A percentile compares a stretch with the other conserved stretches of the same genome.
phyloP scores from a whole-genome alignment of 176 grass and related monocot species.

The Oryza brachyantha region DNA sequence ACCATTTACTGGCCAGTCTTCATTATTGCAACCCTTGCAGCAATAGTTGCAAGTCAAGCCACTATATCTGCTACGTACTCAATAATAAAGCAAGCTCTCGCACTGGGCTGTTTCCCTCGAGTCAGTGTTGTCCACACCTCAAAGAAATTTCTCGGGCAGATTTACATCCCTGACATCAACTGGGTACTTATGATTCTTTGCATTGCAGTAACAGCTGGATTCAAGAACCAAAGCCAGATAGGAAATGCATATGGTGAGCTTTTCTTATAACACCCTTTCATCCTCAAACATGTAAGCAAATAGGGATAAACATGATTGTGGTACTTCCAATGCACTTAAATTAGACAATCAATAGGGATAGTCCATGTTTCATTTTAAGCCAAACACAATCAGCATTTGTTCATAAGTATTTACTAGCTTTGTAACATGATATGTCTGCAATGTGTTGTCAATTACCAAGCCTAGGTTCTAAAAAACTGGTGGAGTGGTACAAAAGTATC shows the following conservation, averaged over 20 bases:
- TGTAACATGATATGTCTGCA: background rate
- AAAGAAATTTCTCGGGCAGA: slow-evolving; percentile 75
- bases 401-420: background rate
- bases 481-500: background rate
- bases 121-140: slow-evolving; percentile 87
- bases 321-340: background rate
- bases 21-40: slow-evolving; percentile 67
- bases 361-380: background rate
- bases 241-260: slow-evolving; percentile 89
- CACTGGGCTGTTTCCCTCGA: slow-evolving; percentile 80
- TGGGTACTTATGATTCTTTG: slow-evolving; percentile 88
- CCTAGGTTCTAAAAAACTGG: background rate
- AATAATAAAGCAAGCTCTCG: slow-evolving; percentile 75
- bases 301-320: background rate
- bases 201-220: slow-evolving; percentile 83
- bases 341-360: background rate
- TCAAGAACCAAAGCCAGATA: slow-evolving; percentile 71
- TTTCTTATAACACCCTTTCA: slow-evolving; percentile 10
- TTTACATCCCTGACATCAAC: slow-evolving; percentile 92
- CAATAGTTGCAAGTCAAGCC: slow-evolving; percentile 89
- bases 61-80: slow-evolving; percentile 91
- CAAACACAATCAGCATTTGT: background rate
- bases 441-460: background rate
- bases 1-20: slow-evolving; percentile 77
- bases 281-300: slow-evolving; percentile 14